Evolutionary conservation across 768 basidiomycete species (phyloP).

Genomic region (Serendipita sp.): DNA sequence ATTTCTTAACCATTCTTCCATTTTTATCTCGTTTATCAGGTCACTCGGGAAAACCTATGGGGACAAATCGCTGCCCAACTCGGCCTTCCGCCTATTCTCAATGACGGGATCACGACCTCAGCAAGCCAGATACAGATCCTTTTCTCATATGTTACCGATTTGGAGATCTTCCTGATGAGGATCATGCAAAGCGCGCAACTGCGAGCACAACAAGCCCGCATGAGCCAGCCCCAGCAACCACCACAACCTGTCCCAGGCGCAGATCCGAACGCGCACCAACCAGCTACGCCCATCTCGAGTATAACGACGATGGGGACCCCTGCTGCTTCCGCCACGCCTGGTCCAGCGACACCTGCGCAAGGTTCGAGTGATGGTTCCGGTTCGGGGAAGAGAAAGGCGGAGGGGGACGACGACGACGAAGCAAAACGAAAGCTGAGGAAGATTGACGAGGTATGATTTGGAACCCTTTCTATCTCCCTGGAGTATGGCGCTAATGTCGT

Average conservation of each 20-base stretch:
- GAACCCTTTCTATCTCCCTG: not conserved
- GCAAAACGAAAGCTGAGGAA: not conserved
- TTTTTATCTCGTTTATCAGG: not conserved
- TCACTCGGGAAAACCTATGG: not conserved
- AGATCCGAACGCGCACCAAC: not conserved
- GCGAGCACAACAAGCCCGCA: not conserved
- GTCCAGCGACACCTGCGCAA: not conserved
- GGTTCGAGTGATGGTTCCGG: not conserved
- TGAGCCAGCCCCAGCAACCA: not conserved
- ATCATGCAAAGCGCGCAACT: not conserved
- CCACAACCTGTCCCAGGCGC: not conserved
- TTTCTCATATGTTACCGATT: not conserved
- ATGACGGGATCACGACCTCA: not conserved
- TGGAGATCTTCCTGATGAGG: not conserved
- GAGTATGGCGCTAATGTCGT: not conserved
- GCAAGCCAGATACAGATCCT: not conserved
- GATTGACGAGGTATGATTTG: not conserved
- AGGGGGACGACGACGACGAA: not conserved
- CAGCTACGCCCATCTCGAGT: not conserved
- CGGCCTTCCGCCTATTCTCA: not conserved
- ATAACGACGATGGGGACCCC: not conserved
- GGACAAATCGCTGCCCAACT: not conserved
- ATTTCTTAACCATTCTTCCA: not conserved
- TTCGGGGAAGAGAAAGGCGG: not conserved
- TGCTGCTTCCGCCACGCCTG: not conserved